A percentile compares a stretch with the other conserved stretches of the same genome.
Conservation (phyloP, 2,329 filamentous ascomycete species). For the Fusarium nygamai region DNA sequence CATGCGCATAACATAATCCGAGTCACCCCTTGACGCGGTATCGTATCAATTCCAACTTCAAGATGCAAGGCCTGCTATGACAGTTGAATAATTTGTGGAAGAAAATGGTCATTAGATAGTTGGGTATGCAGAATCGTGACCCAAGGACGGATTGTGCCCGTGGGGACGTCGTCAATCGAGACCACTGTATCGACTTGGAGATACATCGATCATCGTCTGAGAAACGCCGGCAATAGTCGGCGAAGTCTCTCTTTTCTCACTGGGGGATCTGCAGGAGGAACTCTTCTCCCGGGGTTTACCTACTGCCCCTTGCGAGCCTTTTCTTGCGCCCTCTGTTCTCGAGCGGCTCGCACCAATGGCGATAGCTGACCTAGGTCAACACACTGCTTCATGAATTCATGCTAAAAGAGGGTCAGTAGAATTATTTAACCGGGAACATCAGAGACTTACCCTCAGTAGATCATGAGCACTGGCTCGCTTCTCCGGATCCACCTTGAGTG, state of each 20-base stretch:
- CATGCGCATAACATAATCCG: slow-evolving; percentile 29
- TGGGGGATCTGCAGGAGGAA: slow-evolving; percentile 19
- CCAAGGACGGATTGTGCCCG: slow-evolving; percentile 14
- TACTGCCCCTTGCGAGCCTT: slow-evolving; percentile 72
- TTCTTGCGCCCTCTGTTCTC: slow-evolving; percentile 86
- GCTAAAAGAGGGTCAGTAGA: slow-evolving; percentile 58
- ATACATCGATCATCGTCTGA: slow-evolving; percentile 27
- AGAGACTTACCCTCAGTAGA: slow-evolving; percentile 79
- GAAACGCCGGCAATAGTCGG: slow-evolving; percentile 26
- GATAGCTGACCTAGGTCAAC: slow-evolving; percentile 81
- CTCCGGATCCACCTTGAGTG: slow-evolving; percentile 95
- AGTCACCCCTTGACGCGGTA: slow-evolving; percentile 34
- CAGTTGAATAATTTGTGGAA: slow-evolving; percentile 37
- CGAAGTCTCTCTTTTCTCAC: slow-evolving; percentile 20
- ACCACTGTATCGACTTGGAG: slow-evolving; percentile 13
- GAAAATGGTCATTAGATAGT: slow-evolving; percentile 44
- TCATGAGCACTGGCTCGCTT: slow-evolving; percentile 96
- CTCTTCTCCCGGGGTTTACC: slow-evolving; percentile 34
- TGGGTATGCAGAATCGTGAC: slow-evolving; percentile 33
- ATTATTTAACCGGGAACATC: slow-evolving; percentile 43
- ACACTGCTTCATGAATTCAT: slow-evolving; percentile 82
- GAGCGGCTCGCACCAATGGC: slow-evolving; percentile 85
- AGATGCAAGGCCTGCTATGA: slow-evolving; percentile 45
- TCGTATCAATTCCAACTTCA: slow-evolving; percentile 38
- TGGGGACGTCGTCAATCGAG: slow-evolving; percentile 18